Percentiles rank a stretch among this genome's conserved stretches.
These are phyloP conservation scores for Phytopythium helicoides DNA, from an alignment of 352 stramenopile genomes.

Conservation along the genomic window DNA sequence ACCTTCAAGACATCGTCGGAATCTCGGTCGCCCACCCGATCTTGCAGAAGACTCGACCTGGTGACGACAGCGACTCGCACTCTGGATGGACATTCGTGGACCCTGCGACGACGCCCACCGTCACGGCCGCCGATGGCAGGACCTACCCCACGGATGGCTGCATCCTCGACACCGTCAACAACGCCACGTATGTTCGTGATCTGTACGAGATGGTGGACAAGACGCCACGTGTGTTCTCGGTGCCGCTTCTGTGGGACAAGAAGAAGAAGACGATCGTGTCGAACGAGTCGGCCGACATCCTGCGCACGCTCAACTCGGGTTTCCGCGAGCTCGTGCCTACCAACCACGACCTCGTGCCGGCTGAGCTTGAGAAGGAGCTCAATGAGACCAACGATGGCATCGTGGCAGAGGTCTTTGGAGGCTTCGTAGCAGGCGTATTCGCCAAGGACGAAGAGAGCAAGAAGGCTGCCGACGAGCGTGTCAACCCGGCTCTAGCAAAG, in stretches of 20 bases:
- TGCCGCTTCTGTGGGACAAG: conserved; percentile 73
- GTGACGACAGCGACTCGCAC: conserved; percentile 23
- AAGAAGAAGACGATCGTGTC: conserved; percentile 62
- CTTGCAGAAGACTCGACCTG: conserved; percentile 22
- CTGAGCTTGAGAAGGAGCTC: conserved; percentile 39
- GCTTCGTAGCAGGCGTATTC: conserved; percentile 61
- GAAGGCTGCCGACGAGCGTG: conserved; percentile 9
- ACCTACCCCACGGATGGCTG: conserved; percentile 17
- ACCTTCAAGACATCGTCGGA: conserved; percentile 88
- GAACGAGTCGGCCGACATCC: conserved; percentile 72
- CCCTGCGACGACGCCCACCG: background rate
- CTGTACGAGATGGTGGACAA: conserved; percentile 35
- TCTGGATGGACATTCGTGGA: conserved; percentile 15
- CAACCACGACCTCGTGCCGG: conserved; percentile 33
- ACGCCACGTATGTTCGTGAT: conserved; percentile 22
- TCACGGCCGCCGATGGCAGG: conserved; percentile 8
- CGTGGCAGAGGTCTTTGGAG: conserved; percentile 48
- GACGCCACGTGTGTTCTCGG: conserved; percentile 26
- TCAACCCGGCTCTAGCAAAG: conserved; percentile 26
- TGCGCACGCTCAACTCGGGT: conserved; percentile 53
- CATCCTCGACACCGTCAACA: conserved; percentile 21
- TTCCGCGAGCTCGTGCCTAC: conserved; percentile 36
- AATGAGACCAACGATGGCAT: conserved; percentile 67
- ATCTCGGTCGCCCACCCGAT: conserved; percentile 78
- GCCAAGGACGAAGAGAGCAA: conserved; percentile 63